Conservation (phyloP, 1,284 basidiomycete genomes). For the Leccinum huronense region DNA sequence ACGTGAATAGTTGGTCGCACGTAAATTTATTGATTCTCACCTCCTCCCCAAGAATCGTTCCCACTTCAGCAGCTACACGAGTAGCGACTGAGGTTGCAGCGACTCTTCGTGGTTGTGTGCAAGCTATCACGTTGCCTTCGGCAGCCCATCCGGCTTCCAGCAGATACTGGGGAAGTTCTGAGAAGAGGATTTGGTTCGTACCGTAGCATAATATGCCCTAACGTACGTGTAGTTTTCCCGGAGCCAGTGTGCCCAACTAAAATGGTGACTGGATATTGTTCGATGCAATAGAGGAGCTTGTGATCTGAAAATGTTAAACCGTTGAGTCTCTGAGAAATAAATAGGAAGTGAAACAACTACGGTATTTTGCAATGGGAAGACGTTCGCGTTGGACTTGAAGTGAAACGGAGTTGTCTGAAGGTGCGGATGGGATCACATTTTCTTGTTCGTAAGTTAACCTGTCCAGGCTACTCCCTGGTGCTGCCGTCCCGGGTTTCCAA, state of each 20-base stretch:
- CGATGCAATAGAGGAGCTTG: constrained; percentile 79
- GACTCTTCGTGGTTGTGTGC: constrained; percentile 94
- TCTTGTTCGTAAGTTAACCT: constrained; percentile 76
- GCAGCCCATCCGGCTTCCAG: constrained; percentile 87
- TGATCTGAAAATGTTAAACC: constrained; percentile 47
- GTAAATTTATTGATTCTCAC: constrained; percentile 41
- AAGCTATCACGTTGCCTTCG: constrained; percentile 76
- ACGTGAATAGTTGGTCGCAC: neutral
- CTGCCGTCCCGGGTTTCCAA: constrained; percentile 82
- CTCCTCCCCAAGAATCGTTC: constrained; percentile 86
- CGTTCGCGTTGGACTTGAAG: constrained; percentile 75
- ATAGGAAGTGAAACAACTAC: constrained; percentile 42
- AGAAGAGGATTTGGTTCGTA: constrained; percentile 8
- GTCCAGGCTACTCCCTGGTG: constrained; percentile 87
- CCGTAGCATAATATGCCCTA: constrained; percentile 17
- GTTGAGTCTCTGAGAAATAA: neutral
- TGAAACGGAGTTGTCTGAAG: constrained; percentile 54
- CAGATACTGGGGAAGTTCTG: constrained; percentile 94
- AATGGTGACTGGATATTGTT: constrained; percentile 81
- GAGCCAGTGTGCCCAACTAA: constrained; percentile 96
- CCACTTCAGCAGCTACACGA: constrained; percentile 89
- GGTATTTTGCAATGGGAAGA: constrained; percentile 87
- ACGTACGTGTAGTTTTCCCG: constrained; percentile 93
- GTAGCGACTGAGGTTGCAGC: constrained; percentile 93
- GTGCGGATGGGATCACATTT: constrained; percentile 63